Evolutionary conservation across 139 green algal genomes (phyloP).

Genomic region (Mesostigma viride): DNA sequence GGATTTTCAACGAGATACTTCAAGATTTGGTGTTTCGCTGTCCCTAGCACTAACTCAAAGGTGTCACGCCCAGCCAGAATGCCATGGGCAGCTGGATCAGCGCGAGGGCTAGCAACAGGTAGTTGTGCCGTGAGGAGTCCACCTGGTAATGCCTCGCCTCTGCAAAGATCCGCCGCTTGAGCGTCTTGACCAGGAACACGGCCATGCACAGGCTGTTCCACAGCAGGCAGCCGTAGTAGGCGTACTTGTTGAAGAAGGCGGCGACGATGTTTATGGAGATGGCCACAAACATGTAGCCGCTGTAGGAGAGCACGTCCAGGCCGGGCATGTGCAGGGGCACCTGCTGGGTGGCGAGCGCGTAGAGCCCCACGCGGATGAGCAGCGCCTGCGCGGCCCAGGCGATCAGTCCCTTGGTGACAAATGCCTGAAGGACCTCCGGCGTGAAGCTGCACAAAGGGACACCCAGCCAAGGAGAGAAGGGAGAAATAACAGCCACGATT

Average conservation of each 20-base stretch:
- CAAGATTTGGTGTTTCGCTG: too few relatives aligned
- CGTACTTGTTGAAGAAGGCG: conserved; percentile 26
- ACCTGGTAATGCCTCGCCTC: conserved; percentile 55
- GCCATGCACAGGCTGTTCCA: conserved; percentile 64
- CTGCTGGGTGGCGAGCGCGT: conserved; percentile 43
- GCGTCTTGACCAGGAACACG: conserved; percentile 80
- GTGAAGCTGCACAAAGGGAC: conserved; percentile 45
- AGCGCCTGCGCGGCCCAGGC: conserved; percentile 62
- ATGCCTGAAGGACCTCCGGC: conserved; percentile 56
- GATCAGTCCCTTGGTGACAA: conserved; percentile 38
- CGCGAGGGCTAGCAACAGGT: conserved; percentile 32
- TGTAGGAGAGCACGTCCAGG: conserved; percentile 72
- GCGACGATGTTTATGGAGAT: conserved; percentile 19
- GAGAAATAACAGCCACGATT: too few relatives aligned
- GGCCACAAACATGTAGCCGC: conserved; percentile 43
- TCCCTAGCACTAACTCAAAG: too few relatives aligned
- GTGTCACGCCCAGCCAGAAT: conserved; percentile 18
- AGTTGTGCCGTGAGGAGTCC: conserved; percentile 28
- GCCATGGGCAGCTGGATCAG: conserved; percentile 28
- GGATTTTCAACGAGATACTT: too few relatives aligned
- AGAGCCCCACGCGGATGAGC: conserved; percentile 46
- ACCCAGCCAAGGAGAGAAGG: neutral
- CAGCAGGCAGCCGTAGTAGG: conserved; percentile 50
- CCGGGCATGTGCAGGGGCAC: conserved; percentile 45
- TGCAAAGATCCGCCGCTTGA: conserved; percentile 83